Conservation (phyloP, 2,329 filamentous ascomycete species). For the Microdochium trichocladiopsis region DNA sequence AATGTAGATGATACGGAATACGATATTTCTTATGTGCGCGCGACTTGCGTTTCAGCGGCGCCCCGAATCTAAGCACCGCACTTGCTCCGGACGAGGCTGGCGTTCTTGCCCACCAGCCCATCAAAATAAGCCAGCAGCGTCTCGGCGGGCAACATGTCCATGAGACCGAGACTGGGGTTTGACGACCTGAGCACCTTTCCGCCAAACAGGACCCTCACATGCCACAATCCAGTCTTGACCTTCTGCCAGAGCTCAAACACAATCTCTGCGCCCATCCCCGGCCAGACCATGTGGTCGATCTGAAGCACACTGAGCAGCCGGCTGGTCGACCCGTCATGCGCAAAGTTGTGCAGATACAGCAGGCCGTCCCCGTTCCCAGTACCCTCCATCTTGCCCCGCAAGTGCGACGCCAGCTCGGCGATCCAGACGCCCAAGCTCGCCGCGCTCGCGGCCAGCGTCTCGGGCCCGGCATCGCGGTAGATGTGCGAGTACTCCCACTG, state of each 20-base stretch:
- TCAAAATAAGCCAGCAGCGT: constrained; percentile 65
- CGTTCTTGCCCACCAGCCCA: constrained; percentile 53
- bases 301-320: constrained; percentile 64
- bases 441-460: constrained; percentile 54
- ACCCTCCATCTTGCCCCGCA: constrained; percentile 45
- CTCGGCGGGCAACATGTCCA: constrained; percentile 66
- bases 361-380: constrained; percentile 23
- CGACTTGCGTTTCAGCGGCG: too few species aligned
- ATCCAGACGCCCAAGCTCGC: constrained; percentile 66
- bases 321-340: constrained; percentile 70
- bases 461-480: constrained; percentile 56
- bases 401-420: constrained; percentile 60
- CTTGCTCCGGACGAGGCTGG: constrained; percentile 31
- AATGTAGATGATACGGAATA: constrained; percentile 3
- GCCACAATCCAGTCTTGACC: constrained; percentile 27
- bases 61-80: constrained; percentile 13
- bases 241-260: constrained; percentile 61
- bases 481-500: constrained; percentile 77
- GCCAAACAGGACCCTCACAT: constrained; percentile 63
- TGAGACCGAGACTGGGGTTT: constrained; percentile 56
- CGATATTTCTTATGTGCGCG: too few species aligned
- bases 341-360: constrained; percentile 68
- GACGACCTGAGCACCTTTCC: constrained; percentile 61
- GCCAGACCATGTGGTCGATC: constrained; percentile 73
- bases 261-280: constrained; percentile 74